Percentiles rank a stretch among this genome's conserved stretches.
These are phyloP conservation scores for Aspergillus pseudonomiae DNA, from an alignment of 2,329 filamentous ascomycete species.

Conservation along the genomic window DNA sequence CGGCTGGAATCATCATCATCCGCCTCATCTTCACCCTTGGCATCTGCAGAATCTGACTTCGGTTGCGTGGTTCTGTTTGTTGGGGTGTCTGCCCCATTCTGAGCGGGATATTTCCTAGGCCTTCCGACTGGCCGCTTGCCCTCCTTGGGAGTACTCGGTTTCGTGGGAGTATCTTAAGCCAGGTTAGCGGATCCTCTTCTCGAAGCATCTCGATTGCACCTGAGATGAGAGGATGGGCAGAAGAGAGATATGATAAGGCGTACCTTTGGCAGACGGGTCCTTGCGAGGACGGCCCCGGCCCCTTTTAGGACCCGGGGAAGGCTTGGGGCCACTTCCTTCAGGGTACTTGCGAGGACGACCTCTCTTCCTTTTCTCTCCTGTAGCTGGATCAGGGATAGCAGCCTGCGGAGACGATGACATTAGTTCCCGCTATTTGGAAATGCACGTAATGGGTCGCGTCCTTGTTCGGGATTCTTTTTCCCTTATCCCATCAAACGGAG, in stretches of 20 bases:
- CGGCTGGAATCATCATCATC: conserved; percentile 27
- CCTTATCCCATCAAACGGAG: not conserved
- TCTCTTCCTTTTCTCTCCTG: conserved; percentile 35
- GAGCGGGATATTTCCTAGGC: conserved; percentile 25
- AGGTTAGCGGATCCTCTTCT: conserved; percentile 4
- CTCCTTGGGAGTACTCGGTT: conserved; percentile 23
- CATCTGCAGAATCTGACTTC: conserved; percentile 19
- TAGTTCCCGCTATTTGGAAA: conserved; percentile 8
- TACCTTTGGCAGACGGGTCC: conserved; percentile 22
- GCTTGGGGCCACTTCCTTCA: conserved; percentile 25
- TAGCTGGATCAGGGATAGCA: conserved; percentile 21
- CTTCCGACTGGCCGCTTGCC: conserved; percentile 27
- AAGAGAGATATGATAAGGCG: not conserved
- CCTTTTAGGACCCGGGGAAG: conserved; percentile 33
- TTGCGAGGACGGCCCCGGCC: conserved; percentile 39
- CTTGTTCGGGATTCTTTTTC: not conserved
- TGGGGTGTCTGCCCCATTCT: conserved; percentile 21
- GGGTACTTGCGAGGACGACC: conserved; percentile 40
- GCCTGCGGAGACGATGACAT: conserved; percentile 15
- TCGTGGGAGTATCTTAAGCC: conserved; percentile 17
- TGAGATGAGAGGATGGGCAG: not conserved
- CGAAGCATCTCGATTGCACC: not conserved
- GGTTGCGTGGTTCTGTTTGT: conserved; percentile 18
- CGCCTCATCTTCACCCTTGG: conserved; percentile 18
- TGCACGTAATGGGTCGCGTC: not conserved